phyloP scores from a whole-genome alignment of 2,329 filamentous ascomycete species.

The Sodiomyces alkalinus region DNA sequence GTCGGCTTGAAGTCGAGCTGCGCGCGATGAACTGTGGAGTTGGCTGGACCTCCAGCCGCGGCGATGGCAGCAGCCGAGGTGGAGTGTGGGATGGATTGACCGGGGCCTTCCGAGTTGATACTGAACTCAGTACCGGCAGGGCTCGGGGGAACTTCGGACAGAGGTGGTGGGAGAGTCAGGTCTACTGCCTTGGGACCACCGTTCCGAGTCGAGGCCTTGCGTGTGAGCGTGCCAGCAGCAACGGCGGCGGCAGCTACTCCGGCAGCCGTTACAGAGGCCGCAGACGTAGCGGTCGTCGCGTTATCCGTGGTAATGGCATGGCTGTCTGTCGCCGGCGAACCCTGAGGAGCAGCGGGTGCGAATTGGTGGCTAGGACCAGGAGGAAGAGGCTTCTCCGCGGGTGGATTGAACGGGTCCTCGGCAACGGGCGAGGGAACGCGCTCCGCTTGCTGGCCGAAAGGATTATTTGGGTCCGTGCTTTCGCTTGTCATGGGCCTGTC shows the following conservation, averaged over 20 bases:
- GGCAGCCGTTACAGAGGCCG: constrained; percentile 17
- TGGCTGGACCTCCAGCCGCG: constrained; percentile 42
- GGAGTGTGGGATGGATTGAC: constrained; percentile 27
- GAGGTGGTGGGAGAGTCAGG: constrained; percentile 29
- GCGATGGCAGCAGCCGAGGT: constrained; percentile 43
- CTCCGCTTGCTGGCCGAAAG: constrained; percentile 52
- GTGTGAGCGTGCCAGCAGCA: constrained; percentile 23
- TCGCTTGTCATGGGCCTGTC: constrained; percentile 30
- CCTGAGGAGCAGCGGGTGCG: constrained; percentile 13
- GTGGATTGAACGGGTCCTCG: constrained; percentile 21
- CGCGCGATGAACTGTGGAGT: constrained; percentile 68
- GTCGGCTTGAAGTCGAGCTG: constrained; percentile 89
- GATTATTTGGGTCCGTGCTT: constrained; percentile 45
- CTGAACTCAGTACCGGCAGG: constrained; percentile 50
- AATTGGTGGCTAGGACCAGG: constrained; percentile 1
- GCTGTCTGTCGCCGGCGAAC: constrained; percentile 24
- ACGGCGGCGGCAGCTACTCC: constrained; percentile 18
- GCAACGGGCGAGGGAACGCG: constrained; percentile 25
- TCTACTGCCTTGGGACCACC: constrained; percentile 35
- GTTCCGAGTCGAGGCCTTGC: constrained; percentile 42
- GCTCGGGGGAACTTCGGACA: constrained; percentile 31
- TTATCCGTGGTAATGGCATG: constrained; percentile 1
- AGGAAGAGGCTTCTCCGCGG: constrained; percentile 14
- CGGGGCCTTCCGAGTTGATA: constrained; percentile 35
- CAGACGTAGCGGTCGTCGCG: constrained; percentile 6